Evolutionary conservation across 2,329 filamentous ascomycete genomes (phyloP), one percentile per base, ranked within the genome.

Genomic region (Exserohilum turcica): DNA sequence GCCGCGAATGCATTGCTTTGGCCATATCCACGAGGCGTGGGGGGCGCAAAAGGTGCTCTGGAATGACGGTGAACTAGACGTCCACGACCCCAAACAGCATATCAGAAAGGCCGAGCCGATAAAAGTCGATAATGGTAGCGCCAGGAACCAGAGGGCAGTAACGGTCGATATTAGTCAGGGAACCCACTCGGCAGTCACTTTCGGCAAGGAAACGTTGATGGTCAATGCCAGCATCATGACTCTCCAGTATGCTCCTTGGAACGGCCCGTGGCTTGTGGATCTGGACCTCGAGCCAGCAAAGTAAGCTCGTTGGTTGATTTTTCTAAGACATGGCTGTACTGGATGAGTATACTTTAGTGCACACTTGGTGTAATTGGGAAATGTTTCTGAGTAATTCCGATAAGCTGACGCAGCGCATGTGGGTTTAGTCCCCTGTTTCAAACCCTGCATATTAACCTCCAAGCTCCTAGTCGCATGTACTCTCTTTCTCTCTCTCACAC

Each of bases 1-100:
- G 44, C 85, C 85, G 0, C 67, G 72, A 3, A 44, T 87, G n/a
- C 82, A 86, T 65, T 82, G 82, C 57, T 88, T 86, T 63, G 84
- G 85, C 0, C 84, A 87, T 71, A 86, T 86, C 15, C 84, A 86
- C 63, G 82, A 84, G 63, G 82, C 74, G 0, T 75, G 70, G 70
- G 72, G 73, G 13, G 72, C 69, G 8, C 64, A 70, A 57, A 69
- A 62, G 28, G 69, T 79, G 8, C 51, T 15, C 8, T 80, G 78
- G 80, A 56, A 68, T 1, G 55, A 54, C 3, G 55, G 58, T 1
- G 54, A 61, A 13, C 44, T 65, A 37, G 63, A 64, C 51, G 48
- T 57, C 15, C n/a, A n/a, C n/a, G 49, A 56, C 31, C 49, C 55
- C 33, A 50, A 63, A 31, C 50, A 61, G 10, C 62, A 70, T 31